Base-by-base conservation (phyloP, 2,329 filamentous ascomycete genomes). In the Colletotrichum spinosum region DNA sequence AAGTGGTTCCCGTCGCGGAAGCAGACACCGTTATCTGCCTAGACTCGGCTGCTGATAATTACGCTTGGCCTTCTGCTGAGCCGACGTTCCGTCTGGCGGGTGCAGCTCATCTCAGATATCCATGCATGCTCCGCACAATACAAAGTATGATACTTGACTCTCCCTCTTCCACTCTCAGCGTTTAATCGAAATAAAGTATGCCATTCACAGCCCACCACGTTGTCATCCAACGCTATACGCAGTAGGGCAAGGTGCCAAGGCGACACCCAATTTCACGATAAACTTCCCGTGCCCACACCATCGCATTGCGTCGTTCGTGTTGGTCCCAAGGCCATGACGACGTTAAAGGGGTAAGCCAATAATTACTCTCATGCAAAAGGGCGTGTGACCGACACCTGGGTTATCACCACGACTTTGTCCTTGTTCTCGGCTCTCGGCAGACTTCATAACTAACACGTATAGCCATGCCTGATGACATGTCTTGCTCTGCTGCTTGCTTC, bases 201-300 rank as follows among this genome's bases (percentile, higher is more conserved):
- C 51, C 39, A 44, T 38, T n/a, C 8, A 10, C 41, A 45, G 46
- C 41, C 52, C 45, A 10, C 62, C 25, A 25, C 57, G 46, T 25
- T 25, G 39, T 45, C 50, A 7, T 15, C 34, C 17, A 34, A 34
- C 35, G 56, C 33, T 38, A 59, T 50, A n/a, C 48, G 34, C 45
- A 44, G 41, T 44, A 44, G 15, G 53, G 45, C 46, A 48, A 8
- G 25, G 13, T 37, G 41, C 33, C 38, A 13, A 15, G 38, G 25
- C 42, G 10, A 25, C 35, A 13, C 8, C 35, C 52, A 34, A 39
- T 34, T 42, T 37, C 55, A 25, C 34, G 46, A 64, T 60, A 55
- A 33, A 54, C 55, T 64, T 64, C 61, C 50, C 55, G 61, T 60
- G 55, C 61, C 61, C 55, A 55, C 55, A 25, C 44, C 42, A 45